phyloP scores from a whole-genome alignment of 208 protist species.

The Vickermania spadyakhi region DNA sequence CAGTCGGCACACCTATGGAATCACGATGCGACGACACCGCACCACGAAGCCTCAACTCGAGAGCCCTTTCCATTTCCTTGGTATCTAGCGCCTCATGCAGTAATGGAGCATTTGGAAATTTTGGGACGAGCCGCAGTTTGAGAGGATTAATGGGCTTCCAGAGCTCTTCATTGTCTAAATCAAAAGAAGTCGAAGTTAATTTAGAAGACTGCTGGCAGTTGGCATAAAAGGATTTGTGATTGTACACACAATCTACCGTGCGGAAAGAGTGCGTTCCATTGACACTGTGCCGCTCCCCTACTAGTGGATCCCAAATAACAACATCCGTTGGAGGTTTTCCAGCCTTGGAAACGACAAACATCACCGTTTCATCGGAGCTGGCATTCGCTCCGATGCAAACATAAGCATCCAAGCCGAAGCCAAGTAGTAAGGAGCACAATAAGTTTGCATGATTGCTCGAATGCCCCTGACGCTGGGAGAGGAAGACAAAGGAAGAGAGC shows the following conservation, averaged over 20 bases:
- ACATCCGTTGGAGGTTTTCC: slow-evolving; percentile 23
- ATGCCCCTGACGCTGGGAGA: slow-evolving; percentile 78
- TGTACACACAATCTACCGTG: slow-evolving; percentile 83
- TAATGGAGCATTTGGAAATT: slow-evolving; percentile 56
- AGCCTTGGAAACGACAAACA: slow-evolving; percentile 71
- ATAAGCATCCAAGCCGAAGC: slow-evolving; percentile 87
- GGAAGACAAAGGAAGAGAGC: slow-evolving; percentile 74
- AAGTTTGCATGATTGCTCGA: slow-evolving; percentile 80
- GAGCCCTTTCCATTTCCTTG: slow-evolving; percentile 26
- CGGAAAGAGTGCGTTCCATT: slow-evolving; percentile 36
- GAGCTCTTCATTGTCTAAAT: slow-evolving; percentile 81
- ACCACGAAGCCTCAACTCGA: slow-evolving; percentile 41
- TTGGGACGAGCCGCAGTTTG: slow-evolving; percentile 82
- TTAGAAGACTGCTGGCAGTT: slow-evolving; percentile 68
- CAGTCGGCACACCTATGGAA: slow-evolving; percentile 49
- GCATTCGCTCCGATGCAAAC: slow-evolving; percentile 52
- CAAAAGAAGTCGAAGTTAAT: slow-evolving; percentile 54
- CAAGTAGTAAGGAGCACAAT: slow-evolving; percentile 85
- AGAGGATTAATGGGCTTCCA: slow-evolving; percentile 88
- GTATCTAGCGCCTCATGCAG: slow-evolving; percentile 28
- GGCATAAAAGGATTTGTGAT: slow-evolving; percentile 80
- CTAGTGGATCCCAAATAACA: slow-evolving; percentile 75
- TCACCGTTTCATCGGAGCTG: slow-evolving; percentile 30
- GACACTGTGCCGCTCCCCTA: slow-evolving; percentile 37
- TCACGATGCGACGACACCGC: slow-evolving; percentile 59